Evolutionary conservation across 805 yeast species (phyloP), one percentile per base, ranked within the genome.

Genomic region (Starmerella floricola): DNA sequence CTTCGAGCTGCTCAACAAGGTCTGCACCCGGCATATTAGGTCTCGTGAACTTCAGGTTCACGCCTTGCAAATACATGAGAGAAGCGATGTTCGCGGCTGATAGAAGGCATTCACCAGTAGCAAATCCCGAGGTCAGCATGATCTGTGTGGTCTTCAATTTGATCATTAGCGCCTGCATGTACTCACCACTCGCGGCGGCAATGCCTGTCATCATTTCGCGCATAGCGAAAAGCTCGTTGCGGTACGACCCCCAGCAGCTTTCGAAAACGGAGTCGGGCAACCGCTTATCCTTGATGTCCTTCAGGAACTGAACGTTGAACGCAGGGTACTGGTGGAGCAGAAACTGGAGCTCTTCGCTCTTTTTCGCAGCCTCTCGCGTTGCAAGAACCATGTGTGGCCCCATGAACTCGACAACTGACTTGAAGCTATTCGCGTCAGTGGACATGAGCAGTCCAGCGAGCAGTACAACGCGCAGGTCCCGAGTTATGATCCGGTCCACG

Each of bases 161-260:
- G 35, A 79, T 68, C 38, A 72, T 64, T 16, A 77, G 62, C 1
- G 87, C 85, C 36, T 72, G 62, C 16, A 71, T 63, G 38, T 76
- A 63, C 56, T 80, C 85, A n/a, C 84, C 84, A 13, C 75, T 66
- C 1, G 79, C 69, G 42, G 84, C 61, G 47, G 81, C 78, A 31
- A 77, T 64, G 2, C 91, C 85, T 3, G 82, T 76, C 50, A 78
- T 73, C 43, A 83, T 55, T 52, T 86, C 94, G 60, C 88, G 68
- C 1, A 84, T 79, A 42, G 77, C 74, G 58, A 86, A 78, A 48
- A 80, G 71, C 53, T 85, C 95, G 44, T 79, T 83, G 29, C 77
- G 66, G 57, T 82, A 86, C 3, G 49, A 39, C n/a, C 47, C 50
- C 44, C 45, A 50, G 34, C 40, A 32, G 27, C 17, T 11, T n/a